Base-by-base conservation (phyloP, 192 early-diverging fungal genomes). In the Obelidium mucronatum region DNA sequence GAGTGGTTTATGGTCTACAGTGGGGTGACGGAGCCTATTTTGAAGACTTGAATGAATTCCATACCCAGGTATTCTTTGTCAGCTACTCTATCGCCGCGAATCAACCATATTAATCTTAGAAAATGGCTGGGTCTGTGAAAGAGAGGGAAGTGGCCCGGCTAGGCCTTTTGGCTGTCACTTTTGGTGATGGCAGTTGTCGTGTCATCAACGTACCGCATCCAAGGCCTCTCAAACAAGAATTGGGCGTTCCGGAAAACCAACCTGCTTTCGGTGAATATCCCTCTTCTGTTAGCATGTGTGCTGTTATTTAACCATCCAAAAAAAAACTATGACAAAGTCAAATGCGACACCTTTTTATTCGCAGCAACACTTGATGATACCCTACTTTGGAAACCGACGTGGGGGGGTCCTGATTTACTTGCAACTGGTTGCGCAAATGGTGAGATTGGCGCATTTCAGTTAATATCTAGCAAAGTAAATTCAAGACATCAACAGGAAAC, bases 131-230 rank as follows among this genome's bases (percentile, higher is more conserved):
- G 8, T 2, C 28, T 22, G 36, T 60, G 3, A 8, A 6, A n/a
- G 33, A 72, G 15, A 53, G 19, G 1, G 44, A 64, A n/a, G 26
- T 80, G 17, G 76, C 76, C 3, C 65, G 81, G 28, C 62, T 85
- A 15, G 83, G 83, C 6, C 44, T 85, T 5, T 70, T 85, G 37
- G 83, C 80, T n/a, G 83, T 68, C 1, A 78, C 74, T 22, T 85
- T 82, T 48, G 83, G 83, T 1, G 83, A 85, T 40, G 83, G 83
- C 3, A 65, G 2, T 37, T 67, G 80, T 67, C 71, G 81, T 1
- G 59, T 85, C 2, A 53, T 85, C 15, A 67, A 80, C 22, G 60
- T 85, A 2, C 83, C 83, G 17, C 83, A 82, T 69, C 78, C 79
- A 34, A 24, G 8, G 13, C 37, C 53, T 5, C 59, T 81, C 33